A percentile compares a stretch with the other conserved stretches of the same genome.
These are phyloP conservation scores for Sicyos baderoa DNA, from an alignment of 306 rosid species.

Conservation along the genomic window DNA sequence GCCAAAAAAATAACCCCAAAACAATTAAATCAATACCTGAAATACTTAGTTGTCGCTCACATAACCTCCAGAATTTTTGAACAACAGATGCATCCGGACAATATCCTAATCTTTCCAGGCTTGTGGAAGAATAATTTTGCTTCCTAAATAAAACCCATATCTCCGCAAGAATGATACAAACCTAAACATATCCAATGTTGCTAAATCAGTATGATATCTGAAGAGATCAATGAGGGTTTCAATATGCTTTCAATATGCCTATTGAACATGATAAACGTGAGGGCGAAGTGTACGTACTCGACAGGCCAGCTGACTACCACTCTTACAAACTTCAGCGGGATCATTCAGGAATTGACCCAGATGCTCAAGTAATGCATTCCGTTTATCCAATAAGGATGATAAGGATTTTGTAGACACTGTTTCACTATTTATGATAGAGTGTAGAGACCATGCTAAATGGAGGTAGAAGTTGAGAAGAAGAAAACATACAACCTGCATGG, in stretches of 20 bases:
- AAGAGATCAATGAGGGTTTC: neutral
- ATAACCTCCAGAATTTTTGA: constrained; percentile 69
- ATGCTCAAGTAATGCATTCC: constrained; percentile 56
- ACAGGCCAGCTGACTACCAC: constrained; percentile 62
- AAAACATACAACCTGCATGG: constrained; percentile 66
- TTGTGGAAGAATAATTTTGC: constrained; percentile 40
- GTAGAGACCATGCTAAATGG: constrained; percentile 66
- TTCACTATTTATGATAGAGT: constrained; percentile 41
- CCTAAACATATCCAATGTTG: constrained; percentile 40
- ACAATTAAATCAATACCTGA: constrained; percentile 42
- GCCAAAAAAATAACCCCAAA: neutral
- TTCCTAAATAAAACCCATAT: constrained; percentile 53
- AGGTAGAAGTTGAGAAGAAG: constrained; percentile 70
- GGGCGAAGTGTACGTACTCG: constrained; percentile 42
- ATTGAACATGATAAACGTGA: constrained; percentile 17
- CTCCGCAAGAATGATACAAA: constrained; percentile 60
- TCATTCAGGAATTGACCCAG: constrained; percentile 50
- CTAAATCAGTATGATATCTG: constrained; percentile 28
- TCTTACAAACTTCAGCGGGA: constrained; percentile 37
- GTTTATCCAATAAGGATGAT: constrained; percentile 46
- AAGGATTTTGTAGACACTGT: constrained; percentile 51
- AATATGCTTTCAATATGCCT: neutral
- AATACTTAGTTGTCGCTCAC: constrained; percentile 60
- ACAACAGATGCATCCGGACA: constrained; percentile 44
- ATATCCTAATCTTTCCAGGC: constrained; percentile 64